Percentiles rank a stretch among this genome's conserved stretches.
These are phyloP conservation scores for Tuber umbilicatum DNA, from an alignment of 495 filamentous ascomycete species.

Conservation along the genomic window DNA sequence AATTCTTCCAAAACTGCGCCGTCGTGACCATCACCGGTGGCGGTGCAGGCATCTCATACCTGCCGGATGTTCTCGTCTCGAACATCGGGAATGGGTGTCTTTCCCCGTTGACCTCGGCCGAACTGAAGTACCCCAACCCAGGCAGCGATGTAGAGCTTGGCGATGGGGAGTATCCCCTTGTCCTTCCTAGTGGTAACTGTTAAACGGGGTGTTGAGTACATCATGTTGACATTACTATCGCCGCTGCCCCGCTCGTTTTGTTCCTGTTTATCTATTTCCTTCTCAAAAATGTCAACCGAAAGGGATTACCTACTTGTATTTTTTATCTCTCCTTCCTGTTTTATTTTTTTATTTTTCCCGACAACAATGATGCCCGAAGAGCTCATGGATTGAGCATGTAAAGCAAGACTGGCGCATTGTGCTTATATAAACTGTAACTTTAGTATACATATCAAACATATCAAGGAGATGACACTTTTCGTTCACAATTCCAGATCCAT, in stretches of 20 bases:
- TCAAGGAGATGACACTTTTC: background rate
- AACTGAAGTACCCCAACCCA: constrained; percentile 66
- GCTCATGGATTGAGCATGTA: background rate
- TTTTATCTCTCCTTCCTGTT: background rate
- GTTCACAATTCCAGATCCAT: background rate
- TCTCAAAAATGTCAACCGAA: background rate
- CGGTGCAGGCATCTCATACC: constrained; percentile 46
- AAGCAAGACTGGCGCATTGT: background rate
- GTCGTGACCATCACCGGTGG: constrained; percentile 50
- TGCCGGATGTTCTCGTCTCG: constrained; percentile 56
- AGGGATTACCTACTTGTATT: background rate
- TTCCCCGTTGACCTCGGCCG: constrained; percentile 49
- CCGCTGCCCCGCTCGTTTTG: background rate
- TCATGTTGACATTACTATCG: background rate
- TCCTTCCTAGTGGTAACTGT: background rate
- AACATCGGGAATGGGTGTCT: constrained; percentile 51
- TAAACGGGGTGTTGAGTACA: background rate
- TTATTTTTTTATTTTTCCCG: background rate
- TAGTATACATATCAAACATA: background rate
- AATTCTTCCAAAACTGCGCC: constrained; percentile 64
- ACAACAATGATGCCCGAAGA: no score
- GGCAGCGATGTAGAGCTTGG: constrained; percentile 52
- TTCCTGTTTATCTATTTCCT: background rate
- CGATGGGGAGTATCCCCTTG: constrained; percentile 1
- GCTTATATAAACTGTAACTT: background rate